Base-by-base conservation (phyloP, 1,284 basidiomycete species). In the Ustilago loliicola region DNA sequence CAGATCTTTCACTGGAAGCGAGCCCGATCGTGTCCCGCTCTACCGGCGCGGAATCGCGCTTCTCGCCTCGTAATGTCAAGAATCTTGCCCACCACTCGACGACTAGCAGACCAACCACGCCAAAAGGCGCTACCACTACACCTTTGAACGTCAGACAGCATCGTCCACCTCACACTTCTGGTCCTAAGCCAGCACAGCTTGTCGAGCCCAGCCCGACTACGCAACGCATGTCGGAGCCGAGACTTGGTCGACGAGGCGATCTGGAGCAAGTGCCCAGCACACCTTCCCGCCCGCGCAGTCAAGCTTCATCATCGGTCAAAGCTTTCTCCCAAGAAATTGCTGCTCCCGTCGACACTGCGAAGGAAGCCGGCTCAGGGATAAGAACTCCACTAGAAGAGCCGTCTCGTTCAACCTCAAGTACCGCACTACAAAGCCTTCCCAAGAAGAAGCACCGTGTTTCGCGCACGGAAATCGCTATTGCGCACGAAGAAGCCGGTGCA, bases 371-470 rank as follows among this genome's bases (percentile, higher is more conserved):
- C 19, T 29, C 56, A 4, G 38, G 57, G 11, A 32, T 27, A n/a
- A 38, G 42, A 13, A 70, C 66, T 2, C 67, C 68, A 48, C 30
- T 59, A 0, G 64, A 76, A 52, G 60, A 62, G 19, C 64, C 67
- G 0, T 10, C 48, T 5, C 55, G 13, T 6, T 32, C 50, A 9
- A 40, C 25, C 5, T 51, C 67, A 42, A 69, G 11, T 25, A 30
- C 34, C 4, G 36, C 38, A n/a, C 57, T 73, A 1, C 70, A 69
- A 29, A 77, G 75, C 63, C 36, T 77, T 25, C 75, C 75, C 3
- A 77, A 73, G 70, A 77, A 77, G 52, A 77, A 77, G 61, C 66
- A 69, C 45, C 69, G 75, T 25, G 75, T 77, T 38, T 69, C 65
- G 17, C 60, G 29, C 36, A 70, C 53, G 23, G 75, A 77, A 54